These are phyloP conservation scores for Juncus inflexus DNA, from an alignment of 176 grass and related monocot genomes.

Conservation along the genomic window DNA sequence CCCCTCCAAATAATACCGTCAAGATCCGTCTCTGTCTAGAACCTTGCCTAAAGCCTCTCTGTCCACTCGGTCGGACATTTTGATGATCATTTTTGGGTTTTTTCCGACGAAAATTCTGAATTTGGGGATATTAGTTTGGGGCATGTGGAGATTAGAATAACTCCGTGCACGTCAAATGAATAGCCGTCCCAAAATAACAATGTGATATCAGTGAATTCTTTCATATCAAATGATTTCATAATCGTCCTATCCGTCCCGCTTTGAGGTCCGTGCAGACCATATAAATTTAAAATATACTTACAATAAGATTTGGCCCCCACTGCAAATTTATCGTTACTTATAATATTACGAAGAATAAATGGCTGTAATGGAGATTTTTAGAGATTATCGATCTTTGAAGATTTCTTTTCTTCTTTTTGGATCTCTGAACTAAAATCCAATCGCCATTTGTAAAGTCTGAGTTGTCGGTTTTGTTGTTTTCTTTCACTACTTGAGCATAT, in stretches of 20 bases:
- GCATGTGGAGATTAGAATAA: conserved; percentile 62
- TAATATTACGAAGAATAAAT: conserved; percentile 48
- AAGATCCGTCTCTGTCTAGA: no score
- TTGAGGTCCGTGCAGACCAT: conserved; percentile 58
- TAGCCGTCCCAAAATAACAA: conserved; percentile 47
- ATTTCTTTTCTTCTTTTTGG: no score
- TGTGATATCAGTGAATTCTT: conserved; percentile 53
- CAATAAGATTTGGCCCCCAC: conserved; percentile 53
- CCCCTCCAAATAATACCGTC: no score
- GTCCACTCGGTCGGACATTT: conserved; percentile 74
- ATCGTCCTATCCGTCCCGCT: conserved; percentile 63
- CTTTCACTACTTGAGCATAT: no score
- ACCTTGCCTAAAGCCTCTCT: conserved; percentile 52
- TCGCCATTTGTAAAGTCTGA: no score
- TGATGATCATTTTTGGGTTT: conserved; percentile 33
- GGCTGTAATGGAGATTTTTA: no score
- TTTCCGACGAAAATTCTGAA: conserved; percentile 33
- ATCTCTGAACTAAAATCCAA: no score
- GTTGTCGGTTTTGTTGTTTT: no score
- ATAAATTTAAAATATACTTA: conserved; percentile 72
- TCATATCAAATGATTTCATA: conserved; percentile 38
- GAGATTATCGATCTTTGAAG: no score
- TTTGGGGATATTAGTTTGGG: conserved; percentile 53
- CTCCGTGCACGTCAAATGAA: conserved; percentile 49
- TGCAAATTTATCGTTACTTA: conserved; percentile 36